A percentile compares a stretch with the other conserved stretches of the same genome.
Evolutionary conservation across 768 basidiomycete genomes (phyloP).

Genomic region (Macrolepiota fuliginosa): DNA sequence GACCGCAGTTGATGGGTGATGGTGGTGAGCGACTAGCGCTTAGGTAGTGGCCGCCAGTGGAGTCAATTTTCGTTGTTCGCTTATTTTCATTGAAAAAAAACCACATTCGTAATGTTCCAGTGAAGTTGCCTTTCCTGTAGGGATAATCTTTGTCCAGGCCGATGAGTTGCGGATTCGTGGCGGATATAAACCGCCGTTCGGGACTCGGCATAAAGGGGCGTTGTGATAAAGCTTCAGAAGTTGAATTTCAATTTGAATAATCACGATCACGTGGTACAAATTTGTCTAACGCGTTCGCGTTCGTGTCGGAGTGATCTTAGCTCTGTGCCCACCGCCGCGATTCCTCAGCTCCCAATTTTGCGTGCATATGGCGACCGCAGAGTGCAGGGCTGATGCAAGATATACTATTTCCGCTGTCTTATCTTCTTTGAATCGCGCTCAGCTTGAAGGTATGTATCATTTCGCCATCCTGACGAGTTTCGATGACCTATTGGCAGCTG

Average conservation of each 20-base stretch:
- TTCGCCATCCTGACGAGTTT: not conserved
- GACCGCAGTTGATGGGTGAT: not conserved
- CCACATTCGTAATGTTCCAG: not conserved
- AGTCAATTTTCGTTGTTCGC: too few relatives aligned
- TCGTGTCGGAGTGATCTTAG: not conserved
- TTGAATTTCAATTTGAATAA: not conserved
- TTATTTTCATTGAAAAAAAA: not conserved
- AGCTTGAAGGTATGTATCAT: slow-evolving; percentile 32
- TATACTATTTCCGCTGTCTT: slow-evolving; percentile 13
- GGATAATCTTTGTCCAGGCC: not conserved
- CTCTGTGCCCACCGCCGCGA: not conserved
- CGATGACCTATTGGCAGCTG: slow-evolving; percentile 42
- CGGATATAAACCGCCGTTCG: too few relatives aligned
- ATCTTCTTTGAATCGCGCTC: slow-evolving; percentile 32
- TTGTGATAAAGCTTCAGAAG: too few relatives aligned
- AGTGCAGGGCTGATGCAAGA: not conserved
- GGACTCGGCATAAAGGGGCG: too few relatives aligned
- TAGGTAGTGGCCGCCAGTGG: too few relatives aligned
- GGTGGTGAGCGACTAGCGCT: not conserved
- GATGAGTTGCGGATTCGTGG: too few relatives aligned
- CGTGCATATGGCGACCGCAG: not conserved
- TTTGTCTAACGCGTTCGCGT: not conserved
- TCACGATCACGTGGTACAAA: not conserved
- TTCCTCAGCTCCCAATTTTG: not conserved
- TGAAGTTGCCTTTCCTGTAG: not conserved